A percentile compares a stretch with the other conserved stretches of the same genome.
These are phyloP conservation scores for Thymus mandschuricus DNA, from an alignment of 257 asterid species.

Conservation along the genomic window DNA sequence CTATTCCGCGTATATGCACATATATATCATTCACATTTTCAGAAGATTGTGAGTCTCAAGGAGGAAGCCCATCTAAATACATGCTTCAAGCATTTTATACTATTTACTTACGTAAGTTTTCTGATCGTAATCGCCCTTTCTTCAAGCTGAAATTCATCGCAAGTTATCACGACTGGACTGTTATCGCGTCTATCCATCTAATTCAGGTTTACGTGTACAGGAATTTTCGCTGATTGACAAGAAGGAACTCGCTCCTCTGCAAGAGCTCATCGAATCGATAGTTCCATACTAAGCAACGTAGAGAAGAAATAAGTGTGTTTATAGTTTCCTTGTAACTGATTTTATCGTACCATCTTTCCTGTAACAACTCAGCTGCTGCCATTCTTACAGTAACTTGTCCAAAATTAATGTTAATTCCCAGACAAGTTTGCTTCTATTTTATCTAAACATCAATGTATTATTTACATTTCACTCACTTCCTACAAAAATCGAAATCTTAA, in stretches of 20 bases:
- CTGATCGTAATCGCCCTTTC: background rate
- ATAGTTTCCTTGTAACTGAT: slow-evolving; percentile 24
- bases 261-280: slow-evolving; percentile 80
- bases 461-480: background rate
- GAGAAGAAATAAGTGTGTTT: slow-evolving; percentile 34
- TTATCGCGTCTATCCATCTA: no score
- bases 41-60: slow-evolving; percentile 79
- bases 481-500: background rate
- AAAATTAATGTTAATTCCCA: slow-evolving; percentile 8
- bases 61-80: slow-evolving; percentile 93
- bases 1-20: slow-evolving; percentile 87
- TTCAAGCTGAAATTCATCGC: background rate
- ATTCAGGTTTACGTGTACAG: slow-evolving; percentile 42
- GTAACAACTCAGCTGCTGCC: slow-evolving; percentile 20
- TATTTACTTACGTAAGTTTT: slow-evolving; percentile 70
- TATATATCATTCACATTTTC: slow-evolving; percentile 80
- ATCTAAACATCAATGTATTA: background rate
- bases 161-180: background rate
- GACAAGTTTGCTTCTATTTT: slow-evolving; percentile 12
- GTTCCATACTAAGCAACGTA: slow-evolving; percentile 58
- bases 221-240: slow-evolving; percentile 84
- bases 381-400: slow-evolving; percentile 17
- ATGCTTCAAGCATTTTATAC: slow-evolving; percentile 83
- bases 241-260: slow-evolving; percentile 91
- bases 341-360: slow-evolving; percentile 25